phyloP scores from a whole-genome alignment of 2,329 filamentous ascomycete genomes.

The Fusarium mundagurra region DNA sequence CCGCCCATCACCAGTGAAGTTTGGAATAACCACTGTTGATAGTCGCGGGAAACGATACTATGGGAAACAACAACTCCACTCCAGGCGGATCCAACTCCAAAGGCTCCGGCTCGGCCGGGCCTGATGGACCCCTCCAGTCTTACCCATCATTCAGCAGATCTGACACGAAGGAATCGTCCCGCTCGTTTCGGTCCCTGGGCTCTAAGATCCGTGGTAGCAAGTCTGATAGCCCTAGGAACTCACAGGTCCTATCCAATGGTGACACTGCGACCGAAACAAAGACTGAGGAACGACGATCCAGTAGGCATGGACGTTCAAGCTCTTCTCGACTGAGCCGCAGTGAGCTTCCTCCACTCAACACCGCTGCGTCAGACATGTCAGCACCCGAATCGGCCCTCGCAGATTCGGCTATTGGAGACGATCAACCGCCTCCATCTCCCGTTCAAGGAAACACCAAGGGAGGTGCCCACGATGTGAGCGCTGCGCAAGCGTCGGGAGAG shows the following conservation, averaged over 20 bases:
- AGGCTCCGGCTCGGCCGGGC: constrained; percentile 56
- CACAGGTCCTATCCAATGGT: constrained; percentile 71
- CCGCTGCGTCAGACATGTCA: constrained; percentile 54
- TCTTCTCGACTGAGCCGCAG: constrained; percentile 57
- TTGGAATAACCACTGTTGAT: constrained; percentile 43
- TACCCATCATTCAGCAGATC: constrained; percentile 93
- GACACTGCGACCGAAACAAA: constrained; percentile 65
- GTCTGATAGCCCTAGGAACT: constrained; percentile 84
- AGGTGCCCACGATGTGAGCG: constrained; percentile 80
- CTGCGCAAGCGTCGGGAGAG: constrained; percentile 86
- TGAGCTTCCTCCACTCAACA: constrained; percentile 55
- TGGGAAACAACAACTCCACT: constrained; percentile 82
- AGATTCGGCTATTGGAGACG: constrained; percentile 52
- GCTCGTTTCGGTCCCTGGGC: constrained; percentile 84
- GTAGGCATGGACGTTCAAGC: constrained; percentile 66
- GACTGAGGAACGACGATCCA: constrained; percentile 77
- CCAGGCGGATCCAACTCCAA: constrained; percentile 62
- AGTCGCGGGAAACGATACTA: constrained; percentile 49
- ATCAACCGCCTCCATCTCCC: constrained; percentile 82
- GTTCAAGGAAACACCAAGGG: constrained; percentile 78
- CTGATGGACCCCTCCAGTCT: constrained; percentile 70
- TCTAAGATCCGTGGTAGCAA: constrained; percentile 87
- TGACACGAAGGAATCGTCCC: constrained; percentile 91
- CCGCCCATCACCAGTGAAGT: constrained; percentile 42
- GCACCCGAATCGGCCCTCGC: constrained; percentile 54